Conservation (phyloP, 1,284 basidiomycete species). For the Albatrellus sp. region DNA sequence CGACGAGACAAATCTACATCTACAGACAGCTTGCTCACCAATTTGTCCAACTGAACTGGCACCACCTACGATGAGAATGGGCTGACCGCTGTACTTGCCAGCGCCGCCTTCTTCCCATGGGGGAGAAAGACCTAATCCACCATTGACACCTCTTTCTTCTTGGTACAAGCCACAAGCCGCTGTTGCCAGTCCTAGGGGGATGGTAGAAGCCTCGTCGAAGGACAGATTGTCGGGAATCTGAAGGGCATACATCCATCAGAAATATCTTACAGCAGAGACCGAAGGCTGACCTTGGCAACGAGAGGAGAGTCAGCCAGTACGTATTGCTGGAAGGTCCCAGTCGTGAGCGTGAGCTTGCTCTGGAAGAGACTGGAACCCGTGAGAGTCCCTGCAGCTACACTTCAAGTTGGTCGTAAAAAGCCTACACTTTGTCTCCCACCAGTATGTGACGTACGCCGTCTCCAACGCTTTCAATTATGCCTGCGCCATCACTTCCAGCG, state of each 20-base stretch:
- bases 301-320: constrained; percentile 12
- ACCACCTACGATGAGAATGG: constrained; percentile 32
- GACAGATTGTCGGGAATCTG: constrained; percentile 2
- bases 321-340: constrained; percentile 18
- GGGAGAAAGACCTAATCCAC: constrained; percentile 20
- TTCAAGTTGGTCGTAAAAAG: not conserved
- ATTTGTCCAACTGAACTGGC: constrained; percentile 31
- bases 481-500: constrained; percentile 33
- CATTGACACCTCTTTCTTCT: constrained; percentile 12
- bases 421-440: constrained; percentile 28
- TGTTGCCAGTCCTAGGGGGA: constrained; percentile 26
- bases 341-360: constrained; percentile 6
- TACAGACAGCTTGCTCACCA: constrained; percentile 12
- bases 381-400: not conserved
- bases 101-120: constrained; percentile 18
- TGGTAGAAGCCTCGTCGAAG: constrained; percentile 23
- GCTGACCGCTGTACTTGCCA: constrained; percentile 23
- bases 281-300: constrained; percentile 13
- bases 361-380: constrained; percentile 9
- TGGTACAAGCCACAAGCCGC: constrained; percentile 27
- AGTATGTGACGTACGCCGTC: constrained; percentile 20
- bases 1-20: too few species aligned
- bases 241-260: not conserved
- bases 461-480: constrained; percentile 26
- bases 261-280: not conserved